A percentile compares a stretch with the other conserved stretches of the same genome.
These are phyloP conservation scores for Pichia sp. DNA, from an alignment of 1,139 yeast species.

Conservation along the genomic window DNA sequence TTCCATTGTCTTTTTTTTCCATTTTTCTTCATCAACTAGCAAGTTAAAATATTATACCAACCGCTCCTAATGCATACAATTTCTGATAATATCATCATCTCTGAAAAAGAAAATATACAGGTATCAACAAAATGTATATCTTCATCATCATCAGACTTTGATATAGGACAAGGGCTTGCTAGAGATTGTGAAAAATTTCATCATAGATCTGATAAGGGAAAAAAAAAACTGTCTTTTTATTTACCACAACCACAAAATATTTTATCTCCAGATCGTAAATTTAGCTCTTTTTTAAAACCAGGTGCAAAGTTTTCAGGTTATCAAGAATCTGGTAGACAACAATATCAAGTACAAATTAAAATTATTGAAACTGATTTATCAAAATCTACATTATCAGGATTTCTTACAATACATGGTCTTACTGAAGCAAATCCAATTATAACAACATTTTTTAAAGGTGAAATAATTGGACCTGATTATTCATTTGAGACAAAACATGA, in stretches of 20 bases:
- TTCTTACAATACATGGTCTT: conserved; percentile 71
- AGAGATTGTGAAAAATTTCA: too few species aligned
- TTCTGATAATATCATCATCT: too few species aligned
- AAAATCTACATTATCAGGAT: conserved; percentile 64
- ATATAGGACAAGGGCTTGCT: too few species aligned
- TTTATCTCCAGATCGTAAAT: not conserved
- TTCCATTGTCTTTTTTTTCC: too few species aligned
- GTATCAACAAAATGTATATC: too few species aligned
- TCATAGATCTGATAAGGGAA: too few species aligned
- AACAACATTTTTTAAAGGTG: conserved; percentile 83
- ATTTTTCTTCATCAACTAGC: too few species aligned
- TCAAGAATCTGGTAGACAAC: conserved; percentile 65
- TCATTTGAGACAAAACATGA: conserved; percentile 41
- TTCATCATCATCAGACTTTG: too few species aligned
- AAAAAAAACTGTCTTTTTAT: too few species aligned
- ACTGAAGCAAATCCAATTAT: conserved; percentile 73
- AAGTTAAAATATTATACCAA: too few species aligned
- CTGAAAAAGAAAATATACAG: too few species aligned
- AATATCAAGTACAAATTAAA: conserved; percentile 67
- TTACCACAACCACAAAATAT: not conserved
- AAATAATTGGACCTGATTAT: conserved; percentile 60
- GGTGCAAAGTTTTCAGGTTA: conserved; percentile 62
- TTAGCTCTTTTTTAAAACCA: conserved; percentile 45
- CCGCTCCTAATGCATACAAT: too few species aligned
- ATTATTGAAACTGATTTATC: conserved; percentile 62